These are phyloP conservation scores for Quercus robur DNA, from an alignment of 306 rosid genomes.

Conservation along the genomic window DNA sequence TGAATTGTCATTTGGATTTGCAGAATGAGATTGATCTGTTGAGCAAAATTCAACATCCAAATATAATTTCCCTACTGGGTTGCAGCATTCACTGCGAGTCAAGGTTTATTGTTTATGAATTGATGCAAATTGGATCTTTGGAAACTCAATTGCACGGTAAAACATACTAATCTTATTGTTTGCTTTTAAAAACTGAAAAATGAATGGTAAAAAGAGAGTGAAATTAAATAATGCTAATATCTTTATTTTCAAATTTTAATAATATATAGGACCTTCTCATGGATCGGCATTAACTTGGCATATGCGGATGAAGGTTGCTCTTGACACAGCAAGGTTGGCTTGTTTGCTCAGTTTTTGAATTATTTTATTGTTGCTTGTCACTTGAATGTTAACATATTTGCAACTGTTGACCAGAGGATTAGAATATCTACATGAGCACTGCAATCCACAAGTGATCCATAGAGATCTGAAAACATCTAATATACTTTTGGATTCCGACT, in stretches of 20 bases:
- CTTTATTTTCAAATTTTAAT: not conserved
- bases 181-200: not conserved
- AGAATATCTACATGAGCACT: slow-evolving; percentile 87
- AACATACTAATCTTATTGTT: slow-evolving; percentile 6
- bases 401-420: slow-evolving; percentile 67
- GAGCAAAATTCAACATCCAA: slow-evolving; percentile 74
- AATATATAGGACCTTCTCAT: slow-evolving; percentile 63
- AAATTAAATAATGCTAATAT: slow-evolving; percentile 2
- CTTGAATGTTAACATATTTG: slow-evolving; percentile 24
- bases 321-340: slow-evolving; percentile 81
- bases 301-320: slow-evolving; percentile 94
- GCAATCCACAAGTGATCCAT: slow-evolving; percentile 80
- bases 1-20: slow-evolving; percentile 31
- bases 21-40: slow-evolving; percentile 87
- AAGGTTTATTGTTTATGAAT: slow-evolving; percentile 65
- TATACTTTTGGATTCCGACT: slow-evolving; percentile 86
- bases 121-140: slow-evolving; percentile 89
- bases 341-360: slow-evolving; percentile 6
- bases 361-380: not conserved
- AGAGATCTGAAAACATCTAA: slow-evolving; percentile 96
- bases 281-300: slow-evolving; percentile 85
- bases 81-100: slow-evolving; percentile 55
- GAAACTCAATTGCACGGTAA: slow-evolving; percentile 87
- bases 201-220: not conserved
- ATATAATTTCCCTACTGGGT: slow-evolving; percentile 69